Conservation (phyloP, 169 alveolate genomes). For the Perkinsus chesapeaki region DNA sequence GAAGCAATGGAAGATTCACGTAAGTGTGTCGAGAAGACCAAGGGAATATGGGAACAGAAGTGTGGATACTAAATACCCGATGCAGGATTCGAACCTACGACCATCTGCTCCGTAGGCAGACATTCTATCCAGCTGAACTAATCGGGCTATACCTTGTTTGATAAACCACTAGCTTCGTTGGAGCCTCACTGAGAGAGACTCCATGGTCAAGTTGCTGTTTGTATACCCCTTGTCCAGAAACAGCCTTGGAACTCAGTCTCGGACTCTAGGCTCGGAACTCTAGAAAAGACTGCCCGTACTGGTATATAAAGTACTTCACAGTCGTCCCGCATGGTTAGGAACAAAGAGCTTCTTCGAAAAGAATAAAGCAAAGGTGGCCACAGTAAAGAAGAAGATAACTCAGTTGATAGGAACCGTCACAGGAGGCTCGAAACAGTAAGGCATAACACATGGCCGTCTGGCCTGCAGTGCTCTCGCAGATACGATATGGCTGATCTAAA, state of each 20-base stretch:
- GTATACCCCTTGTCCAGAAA: background rate
- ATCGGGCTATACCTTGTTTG: background rate
- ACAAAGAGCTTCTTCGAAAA: background rate
- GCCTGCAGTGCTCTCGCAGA: background rate
- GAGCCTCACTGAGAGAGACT: too few species aligned
- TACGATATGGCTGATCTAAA: background rate
- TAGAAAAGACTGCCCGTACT: background rate
- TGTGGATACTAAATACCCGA: background rate
- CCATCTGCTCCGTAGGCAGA: background rate
- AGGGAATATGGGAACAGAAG: background rate
- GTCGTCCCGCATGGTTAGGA: background rate
- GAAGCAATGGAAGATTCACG: background rate
- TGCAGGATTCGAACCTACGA: conserved; percentile 4
- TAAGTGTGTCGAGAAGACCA: background rate
- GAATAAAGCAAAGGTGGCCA: background rate
- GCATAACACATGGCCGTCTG: background rate
- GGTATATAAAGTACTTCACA: background rate
- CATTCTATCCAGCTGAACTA: background rate
- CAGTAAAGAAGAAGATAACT: background rate
- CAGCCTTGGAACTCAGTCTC: background rate
- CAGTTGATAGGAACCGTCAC: background rate
- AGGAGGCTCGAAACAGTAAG: background rate
- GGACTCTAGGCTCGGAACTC: background rate
- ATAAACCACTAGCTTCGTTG: background rate
- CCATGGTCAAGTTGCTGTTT: too few species aligned